Conservation (phyloP, 345 rosid species). For the Boechera retrofracta region DNA sequence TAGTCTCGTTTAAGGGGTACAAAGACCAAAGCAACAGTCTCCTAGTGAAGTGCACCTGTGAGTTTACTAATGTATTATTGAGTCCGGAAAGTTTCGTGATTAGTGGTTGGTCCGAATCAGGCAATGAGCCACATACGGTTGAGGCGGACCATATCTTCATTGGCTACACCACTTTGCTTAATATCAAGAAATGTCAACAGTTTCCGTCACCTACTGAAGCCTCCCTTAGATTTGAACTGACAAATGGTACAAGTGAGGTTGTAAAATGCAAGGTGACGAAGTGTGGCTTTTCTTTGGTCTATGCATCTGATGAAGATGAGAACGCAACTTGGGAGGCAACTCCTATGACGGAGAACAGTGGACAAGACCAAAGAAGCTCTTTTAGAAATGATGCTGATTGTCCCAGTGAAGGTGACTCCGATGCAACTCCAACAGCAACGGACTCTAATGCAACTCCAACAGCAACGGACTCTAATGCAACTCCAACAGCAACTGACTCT, state of each 20-base stretch:
- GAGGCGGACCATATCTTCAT: slow-evolving; percentile 33
- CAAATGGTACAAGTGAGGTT: slow-evolving; percentile 29
- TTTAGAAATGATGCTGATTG: background rate
- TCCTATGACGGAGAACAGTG: background rate
- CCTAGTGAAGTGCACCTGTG: slow-evolving; percentile 23
- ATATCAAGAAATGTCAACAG: slow-evolving; percentile 1
- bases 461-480: background rate
- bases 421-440: too few species aligned
- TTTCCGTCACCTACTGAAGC: background rate
- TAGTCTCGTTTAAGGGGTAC: slow-evolving; percentile 23
- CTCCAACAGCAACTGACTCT: too few species aligned
- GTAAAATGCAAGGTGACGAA: slow-evolving; percentile 22
- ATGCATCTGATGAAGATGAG: slow-evolving; percentile 15
- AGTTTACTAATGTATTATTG: background rate
- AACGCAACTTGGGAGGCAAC: background rate
- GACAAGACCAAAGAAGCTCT: background rate
- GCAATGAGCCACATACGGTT: slow-evolving; percentile 8
- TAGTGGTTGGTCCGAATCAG: slow-evolving; percentile 32
- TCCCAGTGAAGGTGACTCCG: background rate
- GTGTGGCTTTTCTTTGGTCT: slow-evolving; percentile 31
- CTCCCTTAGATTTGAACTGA: slow-evolving; percentile 32
- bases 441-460: background rate
- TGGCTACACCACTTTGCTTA: slow-evolving; percentile 17
- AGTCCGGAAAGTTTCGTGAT: background rate
- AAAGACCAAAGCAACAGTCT: background rate